phyloP scores from a whole-genome alignment of 2,329 filamentous ascomycete species.

The Periconia sp. region DNA sequence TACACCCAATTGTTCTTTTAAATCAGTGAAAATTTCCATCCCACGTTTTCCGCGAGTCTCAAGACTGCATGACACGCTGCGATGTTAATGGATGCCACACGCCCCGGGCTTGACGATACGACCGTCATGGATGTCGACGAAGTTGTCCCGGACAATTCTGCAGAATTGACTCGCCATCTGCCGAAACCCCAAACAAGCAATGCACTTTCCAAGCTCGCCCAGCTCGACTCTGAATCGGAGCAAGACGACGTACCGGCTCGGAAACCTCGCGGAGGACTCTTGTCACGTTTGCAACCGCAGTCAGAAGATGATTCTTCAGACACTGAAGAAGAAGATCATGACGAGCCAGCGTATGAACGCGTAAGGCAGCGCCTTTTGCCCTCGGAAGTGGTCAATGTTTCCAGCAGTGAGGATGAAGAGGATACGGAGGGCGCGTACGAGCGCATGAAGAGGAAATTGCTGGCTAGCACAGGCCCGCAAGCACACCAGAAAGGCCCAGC shows the following conservation, averaged over 20 bases:
- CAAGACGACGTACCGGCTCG: constrained; percentile 38
- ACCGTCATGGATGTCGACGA: neutral
- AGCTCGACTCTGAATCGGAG: constrained; percentile 50
- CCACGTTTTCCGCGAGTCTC: no score
- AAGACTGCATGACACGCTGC: no score
- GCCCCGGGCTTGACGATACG: no score
- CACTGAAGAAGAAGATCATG: constrained; percentile 24
- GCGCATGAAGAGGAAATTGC: constrained; percentile 54
- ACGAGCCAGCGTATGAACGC: constrained; percentile 45
- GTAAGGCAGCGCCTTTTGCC: constrained; percentile 10
- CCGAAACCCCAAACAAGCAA: constrained; percentile 51
- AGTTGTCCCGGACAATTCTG: neutral
- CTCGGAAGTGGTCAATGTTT: constrained; percentile 5
- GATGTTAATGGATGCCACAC: no score
- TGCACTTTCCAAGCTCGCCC: constrained; percentile 57
- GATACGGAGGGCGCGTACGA: constrained; percentile 51
- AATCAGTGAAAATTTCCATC: no score
- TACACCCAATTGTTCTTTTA: no score
- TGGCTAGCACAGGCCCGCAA: constrained; percentile 30
- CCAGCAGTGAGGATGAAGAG: constrained; percentile 25
- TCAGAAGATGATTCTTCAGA: constrained; percentile 29
- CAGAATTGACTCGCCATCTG: neutral
- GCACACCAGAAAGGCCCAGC: constrained; percentile 12
- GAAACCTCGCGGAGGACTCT: constrained; percentile 66
- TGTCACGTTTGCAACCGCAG: constrained; percentile 61